Percentiles rank a stretch among this genome's conserved stretches.
Evolutionary conservation across 768 basidiomycete species (phyloP).

Genomic region (Sutorius australiensis): DNA sequence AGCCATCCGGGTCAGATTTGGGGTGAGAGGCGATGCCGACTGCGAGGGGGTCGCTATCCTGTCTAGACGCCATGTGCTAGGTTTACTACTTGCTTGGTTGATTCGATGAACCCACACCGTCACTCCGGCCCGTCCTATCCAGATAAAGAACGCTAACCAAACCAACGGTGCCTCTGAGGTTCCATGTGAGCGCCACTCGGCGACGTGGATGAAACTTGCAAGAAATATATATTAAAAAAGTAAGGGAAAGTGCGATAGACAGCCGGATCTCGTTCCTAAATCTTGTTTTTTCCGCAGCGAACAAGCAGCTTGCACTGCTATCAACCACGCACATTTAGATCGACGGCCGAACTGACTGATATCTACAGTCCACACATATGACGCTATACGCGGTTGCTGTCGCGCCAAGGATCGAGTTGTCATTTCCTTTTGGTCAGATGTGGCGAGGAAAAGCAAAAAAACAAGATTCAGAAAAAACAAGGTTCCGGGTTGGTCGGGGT

Average conservation of each 20-base stretch:
- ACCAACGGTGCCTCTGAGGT: background rate
- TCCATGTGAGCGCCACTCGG: background rate
- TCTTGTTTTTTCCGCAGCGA: conserved; percentile 1
- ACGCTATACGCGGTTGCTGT: background rate
- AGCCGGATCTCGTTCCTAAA: conserved; percentile 17
- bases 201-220: background rate
- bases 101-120: background rate
- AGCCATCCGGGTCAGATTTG: background rate
- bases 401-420: conserved; percentile 2
- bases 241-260: background rate
- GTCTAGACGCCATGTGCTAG: conserved; percentile 7
- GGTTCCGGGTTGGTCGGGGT: conserved; percentile 28
- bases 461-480: conserved; percentile 15
- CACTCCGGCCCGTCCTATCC: background rate
- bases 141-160: background rate
- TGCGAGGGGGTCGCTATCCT: background rate
- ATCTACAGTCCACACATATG: background rate
- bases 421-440: background rate
- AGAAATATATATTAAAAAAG: background rate
- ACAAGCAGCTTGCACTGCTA: background rate
- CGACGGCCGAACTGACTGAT: background rate
- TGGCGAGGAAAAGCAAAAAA: background rate
- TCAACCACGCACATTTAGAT: conserved; percentile 8
- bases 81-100: conserved; percentile 8
- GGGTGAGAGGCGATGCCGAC: background rate